Percentiles rank a stretch among this genome's conserved stretches.
phyloP scores from a whole-genome alignment of 306 rosid genomes.

The Pyrus pyrifolia region DNA sequence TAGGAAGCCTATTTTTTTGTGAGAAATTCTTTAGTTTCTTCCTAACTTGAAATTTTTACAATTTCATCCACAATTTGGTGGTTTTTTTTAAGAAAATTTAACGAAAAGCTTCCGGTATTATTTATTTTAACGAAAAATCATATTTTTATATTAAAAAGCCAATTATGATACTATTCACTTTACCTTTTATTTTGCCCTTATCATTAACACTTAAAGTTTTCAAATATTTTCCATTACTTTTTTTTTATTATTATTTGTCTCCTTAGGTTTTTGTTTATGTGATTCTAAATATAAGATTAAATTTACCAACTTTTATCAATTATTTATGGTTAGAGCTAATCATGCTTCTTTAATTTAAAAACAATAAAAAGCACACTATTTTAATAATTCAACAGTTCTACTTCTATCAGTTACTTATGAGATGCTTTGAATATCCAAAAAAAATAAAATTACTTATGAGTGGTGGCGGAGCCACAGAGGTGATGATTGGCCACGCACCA shows the following conservation, averaged over 20 bases:
- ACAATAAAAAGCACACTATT: neutral
- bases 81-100: neutral
- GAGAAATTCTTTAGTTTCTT: neutral
- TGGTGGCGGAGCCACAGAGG: no score
- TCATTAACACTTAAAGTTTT: no score
- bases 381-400: neutral
- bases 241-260: no score
- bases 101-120: fast-evolving
- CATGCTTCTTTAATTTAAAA: neutral
- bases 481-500: no score
- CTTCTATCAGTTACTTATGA: neutral
- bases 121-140: no score
- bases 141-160: no score
- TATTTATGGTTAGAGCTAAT: neutral
- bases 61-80: neutral
- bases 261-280: neutral
- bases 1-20: neutral
- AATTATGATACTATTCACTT: no score
- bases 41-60: neutral
- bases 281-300: neutral
- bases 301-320: neutral
- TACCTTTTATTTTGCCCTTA: no score
- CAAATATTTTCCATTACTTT: neutral
- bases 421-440: no score
- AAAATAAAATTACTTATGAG: no score